A percentile compares a stretch with the other conserved stretches of the same genome.
Evolutionary conservation across 345 rosid genomes (phyloP).

Genomic region (Corchorus capsularis): DNA sequence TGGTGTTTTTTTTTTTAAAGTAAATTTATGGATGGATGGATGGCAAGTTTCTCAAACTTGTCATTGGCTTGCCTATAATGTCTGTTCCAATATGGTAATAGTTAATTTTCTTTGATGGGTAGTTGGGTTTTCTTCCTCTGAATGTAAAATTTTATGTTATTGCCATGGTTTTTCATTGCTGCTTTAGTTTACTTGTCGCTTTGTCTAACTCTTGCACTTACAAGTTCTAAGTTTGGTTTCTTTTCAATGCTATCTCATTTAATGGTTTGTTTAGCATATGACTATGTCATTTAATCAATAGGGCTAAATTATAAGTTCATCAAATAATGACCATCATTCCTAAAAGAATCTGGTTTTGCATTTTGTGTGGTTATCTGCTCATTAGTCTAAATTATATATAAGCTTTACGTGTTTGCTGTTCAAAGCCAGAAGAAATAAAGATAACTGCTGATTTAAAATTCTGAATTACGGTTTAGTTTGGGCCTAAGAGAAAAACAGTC

Average conservation of each 20-base stretch:
- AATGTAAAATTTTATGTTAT: conserved; percentile 1
- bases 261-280: background rate
- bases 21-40: background rate
- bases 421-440: no score
- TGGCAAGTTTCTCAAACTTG: background rate
- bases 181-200: background rate
- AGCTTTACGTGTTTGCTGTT: no score
- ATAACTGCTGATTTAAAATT: no score
- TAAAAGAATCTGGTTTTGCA: no score
- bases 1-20: conserved; percentile 1
- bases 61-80: background rate
- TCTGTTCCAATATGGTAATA: background rate
- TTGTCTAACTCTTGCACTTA: background rate
- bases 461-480: no score
- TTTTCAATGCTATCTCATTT: background rate
- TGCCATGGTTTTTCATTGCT: background rate
- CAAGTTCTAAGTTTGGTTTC: background rate
- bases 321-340: no score
- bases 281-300: background rate
- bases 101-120: conserved; percentile 2
- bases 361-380: no score
- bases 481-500: no score
- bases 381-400: no score
- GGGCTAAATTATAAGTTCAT: background rate
- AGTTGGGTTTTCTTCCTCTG: background rate